These are phyloP conservation scores for Anisodus tanguticus DNA, from an alignment of 257 asterid species.

Conservation along the genomic window DNA sequence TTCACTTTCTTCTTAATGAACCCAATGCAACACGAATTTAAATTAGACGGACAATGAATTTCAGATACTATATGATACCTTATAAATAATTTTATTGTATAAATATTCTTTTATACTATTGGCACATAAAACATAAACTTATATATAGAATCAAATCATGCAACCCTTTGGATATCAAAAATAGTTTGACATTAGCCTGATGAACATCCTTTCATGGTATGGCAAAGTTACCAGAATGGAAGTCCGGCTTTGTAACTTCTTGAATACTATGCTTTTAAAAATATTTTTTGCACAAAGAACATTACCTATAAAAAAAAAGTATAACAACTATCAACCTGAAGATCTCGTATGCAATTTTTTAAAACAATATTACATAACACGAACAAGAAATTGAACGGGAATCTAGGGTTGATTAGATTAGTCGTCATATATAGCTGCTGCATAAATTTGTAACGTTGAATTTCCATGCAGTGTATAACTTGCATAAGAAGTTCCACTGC, in stretches of 20 bases:
- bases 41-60: too few species aligned
- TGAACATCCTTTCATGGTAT: background rate
- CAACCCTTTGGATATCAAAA: too few species aligned
- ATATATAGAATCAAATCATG: too few species aligned
- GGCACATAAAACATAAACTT: too few species aligned
- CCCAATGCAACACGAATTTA: too few species aligned
- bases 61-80: too few species aligned
- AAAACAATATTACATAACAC: background rate
- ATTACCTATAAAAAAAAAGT: background rate
- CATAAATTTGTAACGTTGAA: background rate
- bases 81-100: too few species aligned
- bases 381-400: background rate
- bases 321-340: conserved; percentile 6
- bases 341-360: background rate
- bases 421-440: background rate
- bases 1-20: too few species aligned
- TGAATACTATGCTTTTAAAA: background rate
- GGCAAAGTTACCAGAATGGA: background rate
- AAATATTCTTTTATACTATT: too few species aligned
- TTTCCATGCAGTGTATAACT: conserved; percentile 31
- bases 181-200: too few species aligned
- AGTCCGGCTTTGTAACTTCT: background rate
- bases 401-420: conserved; percentile 7
- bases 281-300: background rate
- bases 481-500: conserved; percentile 35